phyloP scores from a whole-genome alignment of 495 filamentous ascomycete genomes.

The Geopyxis carbonaria region DNA sequence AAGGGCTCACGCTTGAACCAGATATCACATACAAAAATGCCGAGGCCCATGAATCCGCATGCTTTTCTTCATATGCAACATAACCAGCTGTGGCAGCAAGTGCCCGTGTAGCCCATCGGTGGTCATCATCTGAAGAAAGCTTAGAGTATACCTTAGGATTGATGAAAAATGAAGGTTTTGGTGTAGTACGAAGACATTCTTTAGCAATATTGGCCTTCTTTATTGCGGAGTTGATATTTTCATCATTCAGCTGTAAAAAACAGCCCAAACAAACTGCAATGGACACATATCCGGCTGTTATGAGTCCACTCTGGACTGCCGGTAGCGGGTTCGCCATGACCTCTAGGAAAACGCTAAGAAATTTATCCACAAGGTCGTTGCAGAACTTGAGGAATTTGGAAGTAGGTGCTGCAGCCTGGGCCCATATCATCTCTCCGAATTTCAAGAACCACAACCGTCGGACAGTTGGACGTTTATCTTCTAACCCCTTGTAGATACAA shows the following conservation, averaged over 20 bases:
- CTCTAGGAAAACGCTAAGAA: constrained; percentile 62
- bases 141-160: constrained; percentile 73
- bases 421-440: constrained; percentile 55
- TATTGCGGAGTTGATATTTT: constrained; percentile 28
- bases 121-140: constrained; percentile 49
- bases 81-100: constrained; percentile 42
- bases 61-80: constrained; percentile 21
- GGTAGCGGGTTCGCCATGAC: constrained; percentile 55
- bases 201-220: constrained; percentile 44
- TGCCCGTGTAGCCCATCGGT: constrained; percentile 56
- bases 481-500: constrained; percentile 59
- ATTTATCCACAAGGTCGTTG: constrained; percentile 42
- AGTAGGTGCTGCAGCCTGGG: constrained; percentile 29
- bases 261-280: constrained; percentile 40
- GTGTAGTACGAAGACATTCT: constrained; percentile 43
- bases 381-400: constrained; percentile 36
- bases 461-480: constrained; percentile 63
- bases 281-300: constrained; percentile 55
- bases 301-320: constrained; percentile 57
- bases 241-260: constrained; percentile 23
- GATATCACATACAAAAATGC: constrained; percentile 64
- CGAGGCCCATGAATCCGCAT: constrained; percentile 54
- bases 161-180: constrained; percentile 71
- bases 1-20: constrained; percentile 37
- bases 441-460: constrained; percentile 67